phyloP scores from a whole-genome alignment of 2,329 filamentous ascomycete species.

The Pseudomassariella vexata region DNA sequence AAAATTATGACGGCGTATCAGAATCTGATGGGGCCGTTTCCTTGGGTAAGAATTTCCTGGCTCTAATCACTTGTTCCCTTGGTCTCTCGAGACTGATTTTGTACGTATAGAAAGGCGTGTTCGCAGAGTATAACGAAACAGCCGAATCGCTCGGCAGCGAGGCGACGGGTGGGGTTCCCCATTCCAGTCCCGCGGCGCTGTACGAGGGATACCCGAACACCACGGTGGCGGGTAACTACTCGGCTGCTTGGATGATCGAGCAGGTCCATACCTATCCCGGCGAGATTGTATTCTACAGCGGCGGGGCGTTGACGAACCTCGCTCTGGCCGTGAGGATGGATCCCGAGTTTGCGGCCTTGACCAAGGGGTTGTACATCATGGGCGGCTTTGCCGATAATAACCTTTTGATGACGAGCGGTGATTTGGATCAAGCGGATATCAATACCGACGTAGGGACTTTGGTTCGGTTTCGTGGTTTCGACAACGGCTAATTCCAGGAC shows the following conservation, averaged over 20 bases:
- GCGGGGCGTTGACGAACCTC: constrained; percentile 41
- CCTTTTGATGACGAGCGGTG: constrained; percentile 21
- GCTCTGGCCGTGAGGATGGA: constrained; percentile 40
- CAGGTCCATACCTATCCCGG: constrained; percentile 42
- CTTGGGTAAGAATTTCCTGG: constrained; percentile 37
- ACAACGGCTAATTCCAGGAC: constrained; percentile 7
- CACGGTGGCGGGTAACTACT: constrained; percentile 30
- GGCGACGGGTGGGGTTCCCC: constrained; percentile 37
- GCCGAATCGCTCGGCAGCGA: constrained; percentile 33
- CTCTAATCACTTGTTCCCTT: constrained; percentile 13
- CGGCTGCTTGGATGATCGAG: constrained; percentile 40
- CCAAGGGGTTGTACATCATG: constrained; percentile 43
- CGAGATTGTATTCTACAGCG: constrained; percentile 41
- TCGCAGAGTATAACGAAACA: constrained; percentile 35
- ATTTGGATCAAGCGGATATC: constrained; percentile 16
- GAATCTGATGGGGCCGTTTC: constrained; percentile 33
- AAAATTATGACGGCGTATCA: constrained; percentile 38
- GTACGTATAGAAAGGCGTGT: constrained; percentile 29
- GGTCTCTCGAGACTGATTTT: constrained; percentile 9
- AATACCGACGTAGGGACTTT: constrained; percentile 16
- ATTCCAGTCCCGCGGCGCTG: constrained; percentile 34
- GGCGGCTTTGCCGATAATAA: constrained; percentile 42
- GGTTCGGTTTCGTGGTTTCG: neutral
- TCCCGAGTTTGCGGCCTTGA: constrained; percentile 35
- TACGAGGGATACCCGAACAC: constrained; percentile 39